Conservation (phyloP, 495 filamentous ascomycete genomes). For the Venustampulla echinocandica region DNA sequence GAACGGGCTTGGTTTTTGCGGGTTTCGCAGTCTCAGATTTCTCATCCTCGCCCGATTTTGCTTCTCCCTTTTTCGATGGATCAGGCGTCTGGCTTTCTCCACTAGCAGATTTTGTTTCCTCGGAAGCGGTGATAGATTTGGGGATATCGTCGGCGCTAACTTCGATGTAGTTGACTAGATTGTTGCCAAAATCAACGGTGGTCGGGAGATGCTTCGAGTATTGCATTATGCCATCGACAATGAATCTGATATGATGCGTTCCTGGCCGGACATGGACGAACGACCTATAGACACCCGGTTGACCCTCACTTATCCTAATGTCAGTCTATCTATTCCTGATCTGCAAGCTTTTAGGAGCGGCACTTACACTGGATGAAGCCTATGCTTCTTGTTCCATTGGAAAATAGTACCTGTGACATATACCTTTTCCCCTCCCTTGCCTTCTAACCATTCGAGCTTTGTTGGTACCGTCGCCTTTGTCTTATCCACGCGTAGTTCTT, state of each 20-base stretch:
- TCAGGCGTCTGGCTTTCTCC: constrained; percentile 1
- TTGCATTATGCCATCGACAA: constrained; percentile 88
- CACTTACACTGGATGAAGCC: constrained; percentile 73
- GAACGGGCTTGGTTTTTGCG: constrained; percentile 35
- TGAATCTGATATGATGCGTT: constrained; percentile 93
- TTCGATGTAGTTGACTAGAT: constrained; percentile 95
- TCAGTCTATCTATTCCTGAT: too few relatives aligned
- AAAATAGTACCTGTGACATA: constrained; percentile 97
- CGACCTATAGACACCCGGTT: constrained; percentile 56
- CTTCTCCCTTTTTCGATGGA: neutral
- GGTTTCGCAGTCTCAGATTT: constrained; percentile 15
- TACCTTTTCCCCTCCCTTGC: constrained; percentile 58
- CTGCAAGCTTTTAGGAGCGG: too few relatives aligned
- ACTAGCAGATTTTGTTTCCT: constrained; percentile 2
- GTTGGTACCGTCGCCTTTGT: constrained; percentile 65
- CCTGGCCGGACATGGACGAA: constrained; percentile 77
- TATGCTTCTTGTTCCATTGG: constrained; percentile 87
- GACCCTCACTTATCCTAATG: constrained; percentile 44
- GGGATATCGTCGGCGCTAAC: constrained; percentile 68
- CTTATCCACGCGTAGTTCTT: constrained; percentile 63
- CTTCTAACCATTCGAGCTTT: constrained; percentile 68
- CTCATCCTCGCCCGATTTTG: constrained; percentile 20
- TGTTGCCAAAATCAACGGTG: constrained; percentile 92
- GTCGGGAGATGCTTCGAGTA: constrained; percentile 81
- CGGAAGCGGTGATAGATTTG: constrained; percentile 33